Evolutionary conservation across 148 eudicot species (phyloP).

Genomic region (Chenopodium suecicum): DNA sequence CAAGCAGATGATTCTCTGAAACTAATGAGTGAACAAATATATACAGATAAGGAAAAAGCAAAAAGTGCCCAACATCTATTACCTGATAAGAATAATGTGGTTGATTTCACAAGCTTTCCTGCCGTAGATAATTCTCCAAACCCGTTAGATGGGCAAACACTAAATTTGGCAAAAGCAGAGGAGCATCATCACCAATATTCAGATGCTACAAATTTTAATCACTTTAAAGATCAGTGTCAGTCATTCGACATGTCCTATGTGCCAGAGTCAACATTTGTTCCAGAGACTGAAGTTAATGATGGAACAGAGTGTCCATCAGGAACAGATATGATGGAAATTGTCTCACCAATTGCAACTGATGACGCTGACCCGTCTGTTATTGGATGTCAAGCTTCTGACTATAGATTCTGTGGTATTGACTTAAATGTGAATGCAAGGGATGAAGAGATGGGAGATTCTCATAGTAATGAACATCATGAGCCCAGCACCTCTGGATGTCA

Average conservation of each 20-base stretch:
- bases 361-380: slow-evolving; percentile 25
- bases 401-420: slow-evolving; percentile 25
- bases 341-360: slow-evolving; percentile 28
- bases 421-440: slow-evolving; percentile 24
- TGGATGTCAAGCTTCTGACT: slow-evolving; percentile 26
- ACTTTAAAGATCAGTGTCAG: slow-evolving; percentile 35
- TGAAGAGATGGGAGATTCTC: slow-evolving; percentile 67
- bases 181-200: slow-evolving; percentile 35
- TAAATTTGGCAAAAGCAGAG: slow-evolving; percentile 21
- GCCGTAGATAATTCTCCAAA: slow-evolving; percentile 7
- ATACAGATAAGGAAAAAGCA: slow-evolving; percentile 20
- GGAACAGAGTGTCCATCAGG: slow-evolving; percentile 38
- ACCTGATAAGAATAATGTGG: slow-evolving; percentile 9
- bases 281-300: slow-evolving; percentile 65
- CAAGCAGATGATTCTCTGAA: slow-evolving; percentile 22
- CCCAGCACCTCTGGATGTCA: slow-evolving; percentile 54
- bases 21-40: slow-evolving; percentile 18
- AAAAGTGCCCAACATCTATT: slow-evolving; percentile 6
- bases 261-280: slow-evolving; percentile 87
- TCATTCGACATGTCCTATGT: slow-evolving; percentile 62
- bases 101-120: neutral
- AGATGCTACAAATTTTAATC: slow-evolving; percentile 31
- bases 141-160: slow-evolving; percentile 22
- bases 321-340: slow-evolving; percentile 33
- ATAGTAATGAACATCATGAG: slow-evolving; percentile 38